These are phyloP conservation scores for Collybiopsis luxurians DNA, from an alignment of 768 basidiomycete species.

Conservation along the genomic window DNA sequence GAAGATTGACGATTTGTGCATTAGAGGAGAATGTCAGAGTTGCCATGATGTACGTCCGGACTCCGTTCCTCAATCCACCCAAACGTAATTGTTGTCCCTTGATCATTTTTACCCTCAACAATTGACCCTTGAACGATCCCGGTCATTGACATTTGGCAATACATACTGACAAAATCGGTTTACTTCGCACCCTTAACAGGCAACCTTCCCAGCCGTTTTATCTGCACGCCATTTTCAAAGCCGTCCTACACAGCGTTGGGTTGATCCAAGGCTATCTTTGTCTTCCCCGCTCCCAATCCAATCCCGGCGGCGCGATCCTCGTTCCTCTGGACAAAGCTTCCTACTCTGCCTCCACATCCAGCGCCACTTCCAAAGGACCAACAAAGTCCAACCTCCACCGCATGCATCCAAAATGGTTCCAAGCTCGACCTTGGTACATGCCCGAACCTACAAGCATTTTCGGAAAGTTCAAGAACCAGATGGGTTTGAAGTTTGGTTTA, in stretches of 20 bases:
- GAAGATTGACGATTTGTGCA: slow-evolving; percentile 31
- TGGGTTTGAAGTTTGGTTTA: slow-evolving; percentile 30
- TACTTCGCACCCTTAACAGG: slow-evolving; percentile 20
- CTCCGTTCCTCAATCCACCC: too few species aligned
- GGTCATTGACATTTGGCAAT: too few species aligned
- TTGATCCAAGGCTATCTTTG: slow-evolving; percentile 36
- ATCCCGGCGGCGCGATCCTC: slow-evolving; percentile 3
- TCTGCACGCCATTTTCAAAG: slow-evolving; percentile 24
- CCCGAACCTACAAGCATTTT: slow-evolving; percentile 27
- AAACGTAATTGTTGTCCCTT: not conserved
- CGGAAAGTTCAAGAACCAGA: slow-evolving; percentile 23
- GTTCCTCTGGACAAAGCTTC: slow-evolving; percentile 14
- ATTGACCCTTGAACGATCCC: not conserved
- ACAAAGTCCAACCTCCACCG: not conserved
- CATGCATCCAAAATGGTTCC: slow-evolving; percentile 18
- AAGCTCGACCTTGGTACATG: slow-evolving; percentile 46
- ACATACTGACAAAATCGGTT: not conserved
- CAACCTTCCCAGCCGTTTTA: slow-evolving; percentile 34
- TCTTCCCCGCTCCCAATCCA: slow-evolving; percentile 31
- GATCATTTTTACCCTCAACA: too few species aligned
- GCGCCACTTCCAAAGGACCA: not conserved
- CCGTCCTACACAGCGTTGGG: slow-evolving; percentile 19
- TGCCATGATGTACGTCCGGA: slow-evolving; percentile 43
- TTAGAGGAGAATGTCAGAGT: slow-evolving; percentile 43
- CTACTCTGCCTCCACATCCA: not conserved